phyloP scores from a whole-genome alignment of 2,329 filamentous ascomycete species.

The Teratosphaeria nubilosa region DNA sequence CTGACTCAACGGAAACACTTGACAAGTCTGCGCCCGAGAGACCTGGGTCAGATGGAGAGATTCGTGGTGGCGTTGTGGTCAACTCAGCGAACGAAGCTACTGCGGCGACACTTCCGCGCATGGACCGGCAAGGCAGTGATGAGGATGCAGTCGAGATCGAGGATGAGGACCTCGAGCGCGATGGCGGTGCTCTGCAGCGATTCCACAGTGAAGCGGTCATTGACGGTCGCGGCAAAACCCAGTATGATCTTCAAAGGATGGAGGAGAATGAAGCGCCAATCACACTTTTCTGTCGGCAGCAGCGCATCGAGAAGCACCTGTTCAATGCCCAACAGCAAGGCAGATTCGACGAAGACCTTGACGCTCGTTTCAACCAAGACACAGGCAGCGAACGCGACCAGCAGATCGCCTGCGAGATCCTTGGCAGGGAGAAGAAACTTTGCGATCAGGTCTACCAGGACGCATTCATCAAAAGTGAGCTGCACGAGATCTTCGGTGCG shows the following conservation, averaged over 20 bases:
- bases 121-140: not conserved
- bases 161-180: not conserved
- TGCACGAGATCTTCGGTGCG: not conserved
- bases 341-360: not conserved
- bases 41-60: not conserved
- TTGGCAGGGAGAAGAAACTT: not conserved
- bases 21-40: not conserved
- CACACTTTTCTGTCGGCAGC: not conserved
- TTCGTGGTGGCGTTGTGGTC: not conserved
- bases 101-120: not conserved
- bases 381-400: not conserved
- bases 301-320: not conserved
- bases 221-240: not conserved
- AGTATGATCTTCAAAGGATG: not conserved
- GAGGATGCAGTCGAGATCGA: not conserved
- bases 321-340: not conserved
- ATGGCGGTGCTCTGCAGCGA: not conserved
- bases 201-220: not conserved
- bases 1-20: not conserved
- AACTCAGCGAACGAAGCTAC: not conserved
- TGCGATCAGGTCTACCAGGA: not conserved
- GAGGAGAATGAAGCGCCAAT: not conserved
- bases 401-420: not conserved
- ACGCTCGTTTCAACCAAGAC: not conserved
- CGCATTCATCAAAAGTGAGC: not conserved